Evolutionary conservation across 2,329 filamentous ascomycete genomes (phyloP).

Genomic region (Alternaria sp.): DNA sequence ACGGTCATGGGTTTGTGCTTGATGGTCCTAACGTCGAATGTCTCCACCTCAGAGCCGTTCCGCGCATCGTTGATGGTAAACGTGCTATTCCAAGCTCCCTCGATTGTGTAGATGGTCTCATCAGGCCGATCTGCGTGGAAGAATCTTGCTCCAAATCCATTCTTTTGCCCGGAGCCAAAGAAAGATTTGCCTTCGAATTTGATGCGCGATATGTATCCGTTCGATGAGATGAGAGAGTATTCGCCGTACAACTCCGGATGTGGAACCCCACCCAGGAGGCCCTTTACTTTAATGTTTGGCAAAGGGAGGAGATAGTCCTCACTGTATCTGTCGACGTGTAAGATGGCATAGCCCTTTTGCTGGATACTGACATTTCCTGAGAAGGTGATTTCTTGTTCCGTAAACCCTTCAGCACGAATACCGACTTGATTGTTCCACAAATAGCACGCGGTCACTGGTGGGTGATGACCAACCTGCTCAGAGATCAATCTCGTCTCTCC

Average conservation of each 20-base stretch:
- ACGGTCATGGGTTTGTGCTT: conserved; percentile 33
- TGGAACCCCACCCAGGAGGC: conserved; percentile 54
- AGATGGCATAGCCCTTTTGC: conserved; percentile 57
- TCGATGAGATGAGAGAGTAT: conserved; percentile 55
- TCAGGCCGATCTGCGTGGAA: conserved; percentile 48
- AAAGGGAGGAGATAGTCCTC: conserved; percentile 58
- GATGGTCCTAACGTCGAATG: conserved; percentile 43
- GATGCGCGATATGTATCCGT: conserved; percentile 54
- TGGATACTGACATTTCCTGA: conserved; percentile 56
- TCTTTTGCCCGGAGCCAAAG: conserved; percentile 53
- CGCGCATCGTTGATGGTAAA: conserved; percentile 51
- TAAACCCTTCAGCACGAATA: conserved; percentile 57
- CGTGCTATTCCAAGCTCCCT: conserved; percentile 55
- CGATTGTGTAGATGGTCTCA: conserved; percentile 49
- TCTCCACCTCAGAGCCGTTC: conserved; percentile 49
- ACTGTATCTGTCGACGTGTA: conserved; percentile 55
- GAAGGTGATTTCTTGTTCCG: conserved; percentile 59
- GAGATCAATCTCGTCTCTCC: conserved; percentile 54
- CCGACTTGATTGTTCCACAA: conserved; percentile 57
- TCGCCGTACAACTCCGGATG: conserved; percentile 57
- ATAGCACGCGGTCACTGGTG: conserved; percentile 59
- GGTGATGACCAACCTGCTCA: conserved; percentile 59
- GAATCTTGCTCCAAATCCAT: conserved; percentile 52
- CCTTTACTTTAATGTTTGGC: conserved; percentile 58
- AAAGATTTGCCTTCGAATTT: conserved; percentile 57